Evolutionary conservation across 306 rosid species (phyloP), one percentile per base, ranked within the genome.

Genomic region (Quercus dentata): DNA sequence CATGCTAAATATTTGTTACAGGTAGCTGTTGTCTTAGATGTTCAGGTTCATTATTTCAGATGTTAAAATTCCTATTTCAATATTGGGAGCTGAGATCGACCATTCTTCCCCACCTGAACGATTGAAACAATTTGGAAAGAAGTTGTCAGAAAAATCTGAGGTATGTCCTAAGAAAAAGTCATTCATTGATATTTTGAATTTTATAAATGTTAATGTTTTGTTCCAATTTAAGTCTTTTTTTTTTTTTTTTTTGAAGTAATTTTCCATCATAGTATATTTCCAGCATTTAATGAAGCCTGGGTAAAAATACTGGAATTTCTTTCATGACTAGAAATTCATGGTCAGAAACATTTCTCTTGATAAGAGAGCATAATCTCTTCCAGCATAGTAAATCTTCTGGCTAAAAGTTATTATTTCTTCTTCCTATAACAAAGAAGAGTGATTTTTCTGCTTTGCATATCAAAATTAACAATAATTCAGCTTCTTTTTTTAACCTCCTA

Each of bases 41-140:
- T 12, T 49, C 6, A 25, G 33, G 6, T 61, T 44, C 35, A 38
- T 2, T n/a, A 1, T 76, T 71, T 69, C 86, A 90, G 92, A 78
- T 76, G 87, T 86, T n/a, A 88, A 57, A 82, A 81, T 80, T 83
- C 87, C 92, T 28, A 44, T 86, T 77, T 86, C 92, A 49, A 73
- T 88, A 68, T 69, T 86, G 62, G 90, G 86, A 75, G 89, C 92
- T 23, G 89, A 88, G 80, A 69, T 58, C 49, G 91, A 88, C 75
- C 25, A 7, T 44, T 14, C 7, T 51, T 79, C 79, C 57, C 78
- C 94, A 17, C 77, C 86, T 30, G 83, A 86, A 81, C 27, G 38
- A 21, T 31, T 88, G 83, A 87, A 81, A 76, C 83, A 87, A 67
- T 23, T 54, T 78, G 89, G 82, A 56, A 79, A 87, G 68, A 41